Evolutionary conservation across 495 filamentous ascomycete genomes (phyloP).

Genomic region (Neurospora sp.): DNA sequence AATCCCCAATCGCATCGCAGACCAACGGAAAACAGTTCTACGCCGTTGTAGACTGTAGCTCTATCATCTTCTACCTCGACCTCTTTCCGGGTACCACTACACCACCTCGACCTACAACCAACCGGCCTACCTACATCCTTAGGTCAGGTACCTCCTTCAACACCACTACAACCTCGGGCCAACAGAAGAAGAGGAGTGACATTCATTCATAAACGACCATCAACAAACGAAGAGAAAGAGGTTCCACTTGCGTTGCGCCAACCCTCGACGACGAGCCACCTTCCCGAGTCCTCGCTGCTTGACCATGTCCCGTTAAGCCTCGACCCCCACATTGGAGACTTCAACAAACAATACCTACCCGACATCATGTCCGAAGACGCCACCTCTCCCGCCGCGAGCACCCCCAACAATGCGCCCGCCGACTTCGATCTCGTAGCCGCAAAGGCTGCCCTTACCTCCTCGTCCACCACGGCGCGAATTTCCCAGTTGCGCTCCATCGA

Average conservation of each 20-base stretch:
- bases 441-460: conserved; percentile 34
- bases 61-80: background rate
- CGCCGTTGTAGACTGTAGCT: background rate
- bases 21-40: background rate
- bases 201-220: background rate
- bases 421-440: conserved; percentile 27
- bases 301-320: conserved; percentile 16
- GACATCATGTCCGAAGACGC: conserved; percentile 36
- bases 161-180: background rate
- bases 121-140: background rate
- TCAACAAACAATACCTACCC: conserved; percentile 7
- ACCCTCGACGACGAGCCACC: background rate
- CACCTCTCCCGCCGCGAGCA: background rate
- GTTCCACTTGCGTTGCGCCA: background rate
- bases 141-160: background rate
- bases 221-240: background rate
- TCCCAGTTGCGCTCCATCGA: conserved; percentile 34
- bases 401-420: conserved; percentile 15
- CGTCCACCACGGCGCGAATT: conserved; percentile 36
- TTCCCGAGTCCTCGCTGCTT: conserved; percentile 1
- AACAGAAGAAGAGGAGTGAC: background rate
- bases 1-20: background rate
- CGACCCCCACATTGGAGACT: background rate
- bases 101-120: background rate
- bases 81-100: background rate